These are phyloP conservation scores for Singerocomus rubriflavus DNA, from an alignment of 1,284 basidiomycete species.

Conservation along the genomic window DNA sequence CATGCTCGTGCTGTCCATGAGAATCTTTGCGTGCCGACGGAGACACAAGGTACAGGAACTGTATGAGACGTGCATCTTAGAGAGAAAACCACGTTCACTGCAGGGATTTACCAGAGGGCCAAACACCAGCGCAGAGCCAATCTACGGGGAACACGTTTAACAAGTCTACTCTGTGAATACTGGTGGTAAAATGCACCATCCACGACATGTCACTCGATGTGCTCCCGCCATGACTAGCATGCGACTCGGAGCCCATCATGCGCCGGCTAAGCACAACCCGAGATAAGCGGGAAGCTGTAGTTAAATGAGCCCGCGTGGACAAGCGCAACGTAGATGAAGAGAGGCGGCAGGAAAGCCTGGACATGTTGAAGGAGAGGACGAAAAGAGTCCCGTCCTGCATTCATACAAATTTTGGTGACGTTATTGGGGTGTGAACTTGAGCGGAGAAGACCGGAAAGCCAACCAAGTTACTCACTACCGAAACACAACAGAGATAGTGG, in stretches of 20 bases:
- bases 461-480: neutral
- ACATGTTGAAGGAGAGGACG: slow-evolving; percentile 14
- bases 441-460: slow-evolving; percentile 29
- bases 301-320: slow-evolving; percentile 7
- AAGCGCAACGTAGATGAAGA: slow-evolving; percentile 18
- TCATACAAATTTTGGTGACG: slow-evolving; percentile 30
- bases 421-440: slow-evolving; percentile 31
- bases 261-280: slow-evolving; percentile 20
- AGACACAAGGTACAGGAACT: slow-evolving; percentile 34
- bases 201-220: slow-evolving; percentile 24
- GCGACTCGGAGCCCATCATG: slow-evolving; percentile 27
- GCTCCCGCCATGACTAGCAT: slow-evolving; percentile 18
- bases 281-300: slow-evolving; percentile 10
- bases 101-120: slow-evolving; percentile 28
- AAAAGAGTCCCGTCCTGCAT: neutral
- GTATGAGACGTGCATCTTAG: neutral
- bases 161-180: neutral
- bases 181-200: slow-evolving; percentile 25
- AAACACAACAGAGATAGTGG: neutral
- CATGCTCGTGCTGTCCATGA: slow-evolving; percentile 26
- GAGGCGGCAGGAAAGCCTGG: slow-evolving; percentile 18
- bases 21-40: slow-evolving; percentile 25
- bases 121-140: slow-evolving; percentile 34
- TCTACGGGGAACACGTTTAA: slow-evolving; percentile 12
- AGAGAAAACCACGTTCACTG: neutral